Base-by-base conservation (phyloP, 768 basidiomycete species). In the Xerocomellus dryophilus region DNA sequence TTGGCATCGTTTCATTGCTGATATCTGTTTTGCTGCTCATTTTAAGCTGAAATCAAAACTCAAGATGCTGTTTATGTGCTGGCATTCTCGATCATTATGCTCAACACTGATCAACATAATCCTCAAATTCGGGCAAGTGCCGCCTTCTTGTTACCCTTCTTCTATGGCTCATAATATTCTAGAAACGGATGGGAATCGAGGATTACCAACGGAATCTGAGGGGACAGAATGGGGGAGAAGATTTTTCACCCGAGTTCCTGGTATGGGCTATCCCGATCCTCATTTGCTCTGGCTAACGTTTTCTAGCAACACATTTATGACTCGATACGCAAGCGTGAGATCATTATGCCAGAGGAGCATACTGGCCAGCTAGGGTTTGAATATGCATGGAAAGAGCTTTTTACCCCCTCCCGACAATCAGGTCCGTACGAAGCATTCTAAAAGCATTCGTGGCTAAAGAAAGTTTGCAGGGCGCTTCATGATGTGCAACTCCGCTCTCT, bases 311-410 rank as follows among this genome's bases (percentile, higher is more conserved):
- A 79, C 41, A 92, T 98, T 47, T 98, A 93, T 60, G 94, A 98
- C 61, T 93, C 91, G 1, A 97, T 99, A 63, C 84, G 90, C 48
- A 94, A 90, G 71, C 78, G 85, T 40, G 97, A 99, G 73, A 98
- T 99, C 50, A 81, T 98, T 46, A 88, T 99, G 85, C 96, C 97
- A 0, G 94, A 98, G 71, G 97, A 99, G 62, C 97, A 99, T 64
- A 90, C 86, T 9, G 97, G 96, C 2, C 92, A 93, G 66, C 80
- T 96, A 42, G 97, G 97, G 9, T 99, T 99, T 67, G 97, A 98
- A 62, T 97, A 96, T 68, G 96, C 97, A 17, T 99, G 97, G 97
- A 98, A 97, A 68, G 94, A 98, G 61, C 76, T 99, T 10, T 78
- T 98, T 35, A 72, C 85, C 31, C 82, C 97, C 31, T 84, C 94